Conservation (phyloP, 805 yeast genomes). For the Lipomyces oligophaga region DNA sequence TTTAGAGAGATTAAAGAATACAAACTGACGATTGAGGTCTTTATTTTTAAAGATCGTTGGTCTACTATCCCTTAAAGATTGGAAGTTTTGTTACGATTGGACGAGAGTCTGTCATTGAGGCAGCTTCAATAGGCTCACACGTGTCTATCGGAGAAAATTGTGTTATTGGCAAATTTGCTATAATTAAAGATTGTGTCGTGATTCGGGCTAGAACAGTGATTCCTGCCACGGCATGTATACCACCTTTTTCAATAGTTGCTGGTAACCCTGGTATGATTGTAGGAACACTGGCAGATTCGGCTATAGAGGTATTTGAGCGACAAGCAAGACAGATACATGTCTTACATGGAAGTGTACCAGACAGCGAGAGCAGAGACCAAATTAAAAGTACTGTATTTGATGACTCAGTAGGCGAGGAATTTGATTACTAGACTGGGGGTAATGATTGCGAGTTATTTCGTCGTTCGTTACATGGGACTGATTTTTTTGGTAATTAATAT, state of each 20-base stretch:
- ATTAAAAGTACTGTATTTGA: constrained; percentile 12
- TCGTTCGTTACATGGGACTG: no score
- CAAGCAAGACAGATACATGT: constrained; percentile 34
- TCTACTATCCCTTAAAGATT: constrained; percentile 38
- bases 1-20: background rate
- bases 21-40: background rate
- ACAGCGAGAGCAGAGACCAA: background rate
- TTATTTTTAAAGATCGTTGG: constrained; percentile 9
- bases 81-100: constrained; percentile 42
- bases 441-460: no score
- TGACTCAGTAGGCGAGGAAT: constrained; percentile 9
- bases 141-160: constrained; percentile 39
- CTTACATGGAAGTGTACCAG: constrained; percentile 8
- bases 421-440: constrained; percentile 5
- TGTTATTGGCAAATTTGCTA: constrained; percentile 36
- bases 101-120: constrained; percentile 33
- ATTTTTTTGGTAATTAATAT: no score
- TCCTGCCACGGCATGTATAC: constrained; percentile 39
- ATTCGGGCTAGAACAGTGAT: constrained; percentile 35
- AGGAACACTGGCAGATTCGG: constrained; percentile 36
- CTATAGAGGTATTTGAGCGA: constrained; percentile 34
- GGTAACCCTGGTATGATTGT: constrained; percentile 34
- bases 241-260: constrained; percentile 36
- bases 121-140: constrained; percentile 41
- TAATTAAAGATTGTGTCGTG: constrained; percentile 40